These are phyloP conservation scores for Zygosaccharomyces pseudorouxii DNA, from an alignment of 805 yeast species.

Conservation along the genomic window DNA sequence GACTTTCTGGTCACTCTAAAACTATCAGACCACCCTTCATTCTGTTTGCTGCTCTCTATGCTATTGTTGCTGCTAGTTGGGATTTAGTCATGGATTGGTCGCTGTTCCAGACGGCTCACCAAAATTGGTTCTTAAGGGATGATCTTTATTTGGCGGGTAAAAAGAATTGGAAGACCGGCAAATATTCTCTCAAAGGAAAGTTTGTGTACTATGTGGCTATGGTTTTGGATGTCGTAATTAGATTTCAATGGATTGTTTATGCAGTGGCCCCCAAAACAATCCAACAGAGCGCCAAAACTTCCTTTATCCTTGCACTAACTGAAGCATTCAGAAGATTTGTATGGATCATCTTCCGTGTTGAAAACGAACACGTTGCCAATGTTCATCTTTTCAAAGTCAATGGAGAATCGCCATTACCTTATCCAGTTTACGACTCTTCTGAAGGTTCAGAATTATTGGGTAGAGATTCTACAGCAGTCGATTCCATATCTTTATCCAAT, in stretches of 20 bases:
- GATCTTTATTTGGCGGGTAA: constrained; percentile 58
- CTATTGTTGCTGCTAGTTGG: constrained; percentile 71
- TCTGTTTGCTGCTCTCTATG: constrained; percentile 66
- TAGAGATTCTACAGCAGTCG: constrained; percentile 3
- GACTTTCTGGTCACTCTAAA: constrained; percentile 38
- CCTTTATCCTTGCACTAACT: constrained; percentile 77
- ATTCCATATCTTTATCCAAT: constrained; percentile 8
- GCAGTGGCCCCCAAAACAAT: constrained; percentile 70
- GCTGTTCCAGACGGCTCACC: constrained; percentile 59
- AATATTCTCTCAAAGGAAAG: constrained; percentile 26
- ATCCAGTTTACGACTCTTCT: constrained; percentile 35
- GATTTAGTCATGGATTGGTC: constrained; percentile 97
- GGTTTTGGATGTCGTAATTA: constrained; percentile 61
- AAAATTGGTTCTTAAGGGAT: constrained; percentile 59
- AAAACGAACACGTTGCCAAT: constrained; percentile 92
- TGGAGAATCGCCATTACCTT: constrained; percentile 82
- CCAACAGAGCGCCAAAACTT: constrained; percentile 82
- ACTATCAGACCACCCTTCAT: constrained; percentile 57
- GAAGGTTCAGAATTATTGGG: constrained; percentile 11
- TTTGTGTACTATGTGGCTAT: constrained; percentile 71
- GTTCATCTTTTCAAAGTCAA: constrained; percentile 82
- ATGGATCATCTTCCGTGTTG: constrained; percentile 92
- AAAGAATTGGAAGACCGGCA: constrained; percentile 34
- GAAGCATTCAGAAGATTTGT: constrained; percentile 79
- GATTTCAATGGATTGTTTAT: constrained; percentile 92